Conservation (phyloP, 768 basidiomycete genomes). For the Chalciporus pseudorubinellus region DNA sequence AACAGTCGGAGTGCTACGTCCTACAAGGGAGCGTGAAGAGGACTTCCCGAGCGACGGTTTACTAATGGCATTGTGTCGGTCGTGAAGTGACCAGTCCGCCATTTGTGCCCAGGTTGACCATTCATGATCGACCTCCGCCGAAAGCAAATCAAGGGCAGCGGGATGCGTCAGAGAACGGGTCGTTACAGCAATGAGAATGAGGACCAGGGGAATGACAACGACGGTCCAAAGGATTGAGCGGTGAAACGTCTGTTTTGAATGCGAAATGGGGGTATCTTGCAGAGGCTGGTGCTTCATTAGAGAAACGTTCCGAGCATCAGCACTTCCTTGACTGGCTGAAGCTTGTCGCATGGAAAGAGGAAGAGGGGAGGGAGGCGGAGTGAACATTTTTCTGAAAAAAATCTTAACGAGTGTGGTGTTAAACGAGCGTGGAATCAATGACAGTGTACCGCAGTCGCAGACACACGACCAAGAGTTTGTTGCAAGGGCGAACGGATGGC, state of each 20-base stretch:
- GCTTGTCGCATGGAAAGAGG: constrained; percentile 20
- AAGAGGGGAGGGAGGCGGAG: constrained; percentile 42
- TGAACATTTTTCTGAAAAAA: constrained; percentile 35
- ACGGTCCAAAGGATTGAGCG: constrained; percentile 45
- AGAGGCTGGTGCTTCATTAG: constrained; percentile 1
- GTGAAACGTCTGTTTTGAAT: constrained; percentile 39
- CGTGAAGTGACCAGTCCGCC: constrained; percentile 41
- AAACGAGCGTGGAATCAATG: constrained; percentile 29
- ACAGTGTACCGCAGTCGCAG: constrained; percentile 13
- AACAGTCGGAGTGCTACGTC: constrained; percentile 14
- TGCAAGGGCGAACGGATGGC: neutral
- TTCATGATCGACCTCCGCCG: constrained; percentile 23
- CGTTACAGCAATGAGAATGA: constrained; percentile 53
- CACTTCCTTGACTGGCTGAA: neutral
- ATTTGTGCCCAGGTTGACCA: constrained; percentile 32
- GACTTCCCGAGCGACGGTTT: constrained; percentile 10
- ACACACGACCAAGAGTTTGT: constrained; percentile 4
- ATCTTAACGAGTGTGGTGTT: constrained; percentile 25
- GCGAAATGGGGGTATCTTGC: constrained; percentile 1
- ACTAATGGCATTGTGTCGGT: constrained; percentile 33
- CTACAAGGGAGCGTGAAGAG: neutral
- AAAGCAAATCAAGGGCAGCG: constrained; percentile 42
- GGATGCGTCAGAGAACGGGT: constrained; percentile 53
- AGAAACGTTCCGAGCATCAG: constrained; percentile 2
- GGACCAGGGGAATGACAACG: constrained; percentile 52